phyloP scores from a whole-genome alignment of 352 stramenopile genomes.

The Phytophthora pisi region DNA sequence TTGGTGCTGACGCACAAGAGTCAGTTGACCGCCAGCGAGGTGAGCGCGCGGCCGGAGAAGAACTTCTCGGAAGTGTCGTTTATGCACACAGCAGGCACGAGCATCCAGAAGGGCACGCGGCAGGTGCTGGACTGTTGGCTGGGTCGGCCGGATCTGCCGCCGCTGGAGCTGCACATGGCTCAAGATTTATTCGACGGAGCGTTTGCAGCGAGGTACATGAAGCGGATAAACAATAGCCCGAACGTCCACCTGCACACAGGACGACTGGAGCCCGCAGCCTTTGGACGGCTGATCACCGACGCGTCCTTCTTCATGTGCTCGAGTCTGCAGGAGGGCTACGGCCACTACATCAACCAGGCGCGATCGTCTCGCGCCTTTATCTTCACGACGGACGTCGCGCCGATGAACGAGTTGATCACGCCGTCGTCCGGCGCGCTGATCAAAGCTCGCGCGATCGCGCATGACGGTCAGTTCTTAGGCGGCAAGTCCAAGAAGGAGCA shows the following conservation, averaged over 20 bases:
- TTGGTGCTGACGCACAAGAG: constrained; percentile 36
- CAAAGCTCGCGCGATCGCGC: constrained; percentile 15
- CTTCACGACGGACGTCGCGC: constrained; percentile 54
- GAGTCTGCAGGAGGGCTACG: constrained; percentile 61
- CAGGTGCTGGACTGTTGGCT: constrained; percentile 55
- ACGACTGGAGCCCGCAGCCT: constrained; percentile 39
- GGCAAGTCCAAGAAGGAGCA: constrained; percentile 36
- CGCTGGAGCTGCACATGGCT: constrained; percentile 42
- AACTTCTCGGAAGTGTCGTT: constrained; percentile 51
- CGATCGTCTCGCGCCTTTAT: constrained; percentile 50
- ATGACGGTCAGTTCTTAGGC: constrained; percentile 45
- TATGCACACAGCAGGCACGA: constrained; percentile 52
- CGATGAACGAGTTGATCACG: constrained; percentile 71
- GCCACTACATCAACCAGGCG: constrained; percentile 74
- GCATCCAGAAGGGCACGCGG: constrained; percentile 49
- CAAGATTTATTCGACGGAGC: constrained; percentile 40
- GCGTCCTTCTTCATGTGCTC: constrained; percentile 54
- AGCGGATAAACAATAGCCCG: constrained; percentile 26
- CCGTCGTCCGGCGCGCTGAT: constrained; percentile 48
- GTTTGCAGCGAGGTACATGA: constrained; percentile 31
- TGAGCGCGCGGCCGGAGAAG: constrained; percentile 25
- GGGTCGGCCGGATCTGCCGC: constrained; percentile 34
- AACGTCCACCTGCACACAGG: constrained; percentile 44
- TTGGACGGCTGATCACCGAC: constrained; percentile 49
- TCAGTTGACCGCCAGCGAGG: constrained; percentile 21